phyloP scores from a whole-genome alignment of 164 flowering plant genomes.

The Umbellularia californica region DNA sequence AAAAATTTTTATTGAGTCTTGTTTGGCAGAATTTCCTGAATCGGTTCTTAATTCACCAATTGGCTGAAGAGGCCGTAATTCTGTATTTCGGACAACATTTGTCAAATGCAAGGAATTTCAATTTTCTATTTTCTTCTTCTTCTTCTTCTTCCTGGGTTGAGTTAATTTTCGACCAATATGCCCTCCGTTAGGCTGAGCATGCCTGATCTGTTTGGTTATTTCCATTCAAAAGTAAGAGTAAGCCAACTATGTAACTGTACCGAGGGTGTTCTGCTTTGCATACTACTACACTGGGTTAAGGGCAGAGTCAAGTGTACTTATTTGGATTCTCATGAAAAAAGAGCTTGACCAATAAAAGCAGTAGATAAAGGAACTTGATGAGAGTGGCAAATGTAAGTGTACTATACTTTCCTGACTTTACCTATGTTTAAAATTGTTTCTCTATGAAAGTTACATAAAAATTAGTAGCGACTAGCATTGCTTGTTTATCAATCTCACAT shows the following conservation, averaged over 20 bases:
- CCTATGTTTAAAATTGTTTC: neutral
- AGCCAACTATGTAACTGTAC: neutral
- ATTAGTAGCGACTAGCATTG: neutral
- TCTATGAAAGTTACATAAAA: neutral
- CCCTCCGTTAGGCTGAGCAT: no score
- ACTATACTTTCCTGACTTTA: constrained; percentile 7
- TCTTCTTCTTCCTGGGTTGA: no score
- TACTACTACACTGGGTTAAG: constrained; percentile 49
- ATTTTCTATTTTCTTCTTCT: no score
- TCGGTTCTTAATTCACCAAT: no score
- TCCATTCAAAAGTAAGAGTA: neutral
- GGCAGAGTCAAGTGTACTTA: constrained; percentile 68
- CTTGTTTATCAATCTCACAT: neutral
- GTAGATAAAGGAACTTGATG: constrained; percentile 70
- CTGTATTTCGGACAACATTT: no score
- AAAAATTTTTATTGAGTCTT: no score
- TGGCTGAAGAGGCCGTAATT: no score
- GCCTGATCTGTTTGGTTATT: no score
- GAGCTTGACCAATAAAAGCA: constrained; percentile 63
- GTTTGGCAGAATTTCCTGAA: no score
- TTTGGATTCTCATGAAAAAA: constrained; percentile 62
- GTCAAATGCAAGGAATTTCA: no score
- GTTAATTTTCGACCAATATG: no score
- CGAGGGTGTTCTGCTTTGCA: constrained; percentile 13
- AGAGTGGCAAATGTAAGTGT: constrained; percentile 88